phyloP scores from a whole-genome alignment of 768 basidiomycete species.

The Atractiella rhizophila region DNA sequence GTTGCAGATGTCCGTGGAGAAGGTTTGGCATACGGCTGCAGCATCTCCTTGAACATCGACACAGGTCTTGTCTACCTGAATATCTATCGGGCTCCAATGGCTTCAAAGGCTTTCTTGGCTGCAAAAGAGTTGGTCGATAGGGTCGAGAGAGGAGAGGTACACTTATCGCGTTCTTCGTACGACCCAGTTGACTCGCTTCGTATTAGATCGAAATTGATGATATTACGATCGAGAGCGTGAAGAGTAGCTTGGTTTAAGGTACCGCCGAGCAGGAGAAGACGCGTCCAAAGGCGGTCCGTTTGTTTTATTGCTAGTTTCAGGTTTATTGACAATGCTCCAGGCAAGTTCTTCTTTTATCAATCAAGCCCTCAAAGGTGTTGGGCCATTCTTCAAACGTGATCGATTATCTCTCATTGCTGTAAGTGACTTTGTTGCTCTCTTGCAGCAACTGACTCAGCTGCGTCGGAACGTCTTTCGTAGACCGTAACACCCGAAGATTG shows the following conservation, averaged over 20 bases:
- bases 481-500: slow-evolving; percentile 57
- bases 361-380: slow-evolving; percentile 65
- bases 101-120: slow-evolving; percentile 55
- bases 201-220: slow-evolving; percentile 50
- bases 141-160: slow-evolving; percentile 56
- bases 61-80: slow-evolving; percentile 11
- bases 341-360: slow-evolving; percentile 63
- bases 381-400: slow-evolving; percentile 44
- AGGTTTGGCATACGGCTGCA: slow-evolving; percentile 44
- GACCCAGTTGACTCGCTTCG: not conserved
- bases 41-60: slow-evolving; percentile 13
- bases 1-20: slow-evolving; percentile 63
- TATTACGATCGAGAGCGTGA: slow-evolving; percentile 63
- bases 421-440: not conserved
- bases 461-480: slow-evolving; percentile 19
- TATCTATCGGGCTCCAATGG: slow-evolving; percentile 28
- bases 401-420: slow-evolving; percentile 46
- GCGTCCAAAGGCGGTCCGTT: slow-evolving; percentile 54
- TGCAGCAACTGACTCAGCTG: not conserved
- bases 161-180: slow-evolving; percentile 6
- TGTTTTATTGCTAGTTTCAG: not conserved
- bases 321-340: slow-evolving; percentile 22
- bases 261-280: slow-evolving; percentile 63
- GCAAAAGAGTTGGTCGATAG: slow-evolving; percentile 51
- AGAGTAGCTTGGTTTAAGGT: slow-evolving; percentile 66